Evolutionary conservation across 2,329 filamentous ascomycete species (phyloP), one percentile per base, ranked within the genome.

Genomic region (Aschersonia sp.): DNA sequence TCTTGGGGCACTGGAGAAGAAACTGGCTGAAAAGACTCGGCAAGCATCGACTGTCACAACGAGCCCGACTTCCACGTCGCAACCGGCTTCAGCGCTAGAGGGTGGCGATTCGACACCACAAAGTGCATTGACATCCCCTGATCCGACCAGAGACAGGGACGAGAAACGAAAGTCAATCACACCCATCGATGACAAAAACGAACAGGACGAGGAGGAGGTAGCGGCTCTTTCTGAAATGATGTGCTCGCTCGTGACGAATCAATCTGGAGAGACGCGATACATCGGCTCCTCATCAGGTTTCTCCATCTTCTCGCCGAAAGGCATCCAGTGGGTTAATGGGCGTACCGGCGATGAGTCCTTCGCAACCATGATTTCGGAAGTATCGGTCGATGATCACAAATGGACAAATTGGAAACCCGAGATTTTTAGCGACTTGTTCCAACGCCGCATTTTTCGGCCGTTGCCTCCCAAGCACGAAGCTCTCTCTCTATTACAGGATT

Each of bases 341-440:
- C 96, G 94, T 70, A 97, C 89, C 2, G 92, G 92, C n/a, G 92
- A 98, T 60, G 80, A 75, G 29, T 94, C 88, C 0, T 98, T 98
- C 65, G 86, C 94, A 62, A 78, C 86, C 49, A 97, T 96, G 85
- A 95, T 98, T 48, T 83, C 83, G 2, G 83, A 87, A 46, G 85
- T 90, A n/a, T 87, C 85, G 30, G 81, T 94, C 42, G 87, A 95
- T 56, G 87, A 95, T 58, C 87, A 92, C 64, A 95, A 94, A 61
- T 96, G 87, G 85, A 87, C 87, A 57, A 87, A 92, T 57, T 97
- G 92, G 92, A 95, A 94, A 60, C 89, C 89, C n/a, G 89, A 97
- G 61, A 83, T 97, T 30, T 97, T 97, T 63, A 79, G 84, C 45
- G 90, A 97, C 61, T 78, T 98, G 22, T 97, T 97, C 67, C 79